Conservation (phyloP, 768 basidiomycete genomes). For the Macrolepiota fuliginosa region DNA sequence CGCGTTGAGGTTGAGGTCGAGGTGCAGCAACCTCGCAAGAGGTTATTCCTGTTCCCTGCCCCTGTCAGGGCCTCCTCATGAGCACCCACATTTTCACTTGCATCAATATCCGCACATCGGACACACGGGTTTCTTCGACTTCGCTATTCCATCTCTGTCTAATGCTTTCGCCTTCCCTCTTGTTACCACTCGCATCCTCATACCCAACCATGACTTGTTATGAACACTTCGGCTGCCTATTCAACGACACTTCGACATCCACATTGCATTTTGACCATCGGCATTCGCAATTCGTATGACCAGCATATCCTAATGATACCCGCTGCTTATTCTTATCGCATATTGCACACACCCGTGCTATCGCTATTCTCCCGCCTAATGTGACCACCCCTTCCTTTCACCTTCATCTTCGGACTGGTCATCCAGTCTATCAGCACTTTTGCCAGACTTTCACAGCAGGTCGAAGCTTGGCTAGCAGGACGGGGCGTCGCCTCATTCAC, state of each 20-base stretch:
- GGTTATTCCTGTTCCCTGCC: constrained; percentile 67
- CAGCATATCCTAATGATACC: constrained; percentile 16
- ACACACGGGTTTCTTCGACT: constrained; percentile 3
- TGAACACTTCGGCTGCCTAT: background rate
- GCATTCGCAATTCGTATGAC: constrained; percentile 5
- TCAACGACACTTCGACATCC: background rate
- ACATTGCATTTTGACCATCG: constrained; percentile 7
- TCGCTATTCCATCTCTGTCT: background rate
- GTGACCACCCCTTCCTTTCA: background rate
- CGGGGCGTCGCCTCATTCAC: background rate
- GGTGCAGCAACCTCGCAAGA: constrained; percentile 53
- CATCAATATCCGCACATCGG: background rate
- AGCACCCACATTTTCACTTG: background rate
- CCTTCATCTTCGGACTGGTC: background rate
- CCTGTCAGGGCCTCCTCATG: constrained; percentile 9
- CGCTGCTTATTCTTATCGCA: constrained; percentile 15
- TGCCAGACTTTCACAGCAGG: background rate
- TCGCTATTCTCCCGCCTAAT: background rate
- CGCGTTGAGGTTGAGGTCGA: constrained; percentile 52
- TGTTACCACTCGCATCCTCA: constrained; percentile 3
- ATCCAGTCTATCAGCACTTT: background rate
- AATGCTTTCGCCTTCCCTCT: background rate
- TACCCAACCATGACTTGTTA: background rate
- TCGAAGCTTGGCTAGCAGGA: background rate
- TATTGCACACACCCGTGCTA: constrained; percentile 11